These are phyloP conservation scores for Apiospora malaysiana DNA, from an alignment of 2,329 filamentous ascomycete genomes.

Conservation along the genomic window DNA sequence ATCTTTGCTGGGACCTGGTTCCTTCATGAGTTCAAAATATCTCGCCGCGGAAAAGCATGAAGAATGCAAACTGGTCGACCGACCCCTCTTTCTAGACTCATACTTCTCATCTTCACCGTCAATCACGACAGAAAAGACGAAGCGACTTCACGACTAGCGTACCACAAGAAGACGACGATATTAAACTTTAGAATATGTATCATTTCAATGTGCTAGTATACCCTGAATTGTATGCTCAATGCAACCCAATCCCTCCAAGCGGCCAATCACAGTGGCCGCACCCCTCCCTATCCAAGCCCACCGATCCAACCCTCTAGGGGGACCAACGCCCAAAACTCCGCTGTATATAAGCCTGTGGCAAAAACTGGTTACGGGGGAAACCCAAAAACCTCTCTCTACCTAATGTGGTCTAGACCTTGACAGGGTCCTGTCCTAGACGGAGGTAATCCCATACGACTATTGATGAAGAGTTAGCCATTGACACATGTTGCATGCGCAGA, in stretches of 20 bases:
- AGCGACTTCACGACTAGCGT: neutral
- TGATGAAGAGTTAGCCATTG: neutral
- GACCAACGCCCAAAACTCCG: neutral
- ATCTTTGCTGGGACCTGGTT: too few relatives aligned
- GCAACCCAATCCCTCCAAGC: neutral
- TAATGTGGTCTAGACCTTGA: slow-evolving; percentile 25
- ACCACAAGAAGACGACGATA: neutral
- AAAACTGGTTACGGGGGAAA: neutral
- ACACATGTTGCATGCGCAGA: neutral
- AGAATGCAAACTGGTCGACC: neutral
- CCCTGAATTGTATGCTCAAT: neutral
- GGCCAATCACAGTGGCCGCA: neutral
- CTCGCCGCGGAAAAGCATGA: neutral
- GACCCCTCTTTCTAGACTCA: neutral
- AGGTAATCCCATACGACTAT: slow-evolving; percentile 41
- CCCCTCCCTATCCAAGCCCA: neutral
- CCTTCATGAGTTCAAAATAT: neutral
- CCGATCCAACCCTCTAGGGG: neutral
- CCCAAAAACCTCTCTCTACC: neutral
- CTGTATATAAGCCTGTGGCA: neutral
- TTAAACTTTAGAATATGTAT: neutral
- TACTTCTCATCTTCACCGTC: neutral
- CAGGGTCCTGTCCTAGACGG: slow-evolving; percentile 35
- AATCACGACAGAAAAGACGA: too few relatives aligned
- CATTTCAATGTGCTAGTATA: neutral